Evolutionary conservation across 1,139 yeast species (phyloP), one percentile per base, ranked within the genome.

Genomic region (Meyerozyma sp.): DNA sequence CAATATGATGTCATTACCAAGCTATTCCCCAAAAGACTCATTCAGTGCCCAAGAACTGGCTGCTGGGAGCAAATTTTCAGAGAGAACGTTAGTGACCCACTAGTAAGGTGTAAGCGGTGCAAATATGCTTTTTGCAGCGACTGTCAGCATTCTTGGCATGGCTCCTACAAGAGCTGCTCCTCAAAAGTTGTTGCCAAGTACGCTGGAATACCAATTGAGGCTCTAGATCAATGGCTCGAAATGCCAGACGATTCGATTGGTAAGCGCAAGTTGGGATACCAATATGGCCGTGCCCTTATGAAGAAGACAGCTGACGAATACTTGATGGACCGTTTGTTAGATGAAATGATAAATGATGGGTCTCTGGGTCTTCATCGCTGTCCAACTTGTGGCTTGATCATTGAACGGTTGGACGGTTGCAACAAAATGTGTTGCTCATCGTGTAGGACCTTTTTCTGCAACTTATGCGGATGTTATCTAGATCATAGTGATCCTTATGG

Each of bases 91-190:
- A 75, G 72, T 43, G 80, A 77, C 13, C 62, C 71, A n/a, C 61
- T 83, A 47, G 71, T 81, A 8, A 67, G 75, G 14, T 83, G 91
- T 51, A 63, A 70, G 0, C 51, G 57, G 8, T 83, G 89, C 56
- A 59, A 64, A 11, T 70, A 75, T 53, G 83, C 85, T 2, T 83
- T 81, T 53, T 83, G 90, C 55, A 68, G 70, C 48, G 70, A 69
- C 30, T 83, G 90, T 57, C 61, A 70, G 11, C 81, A 77, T 49
- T 78, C 86, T 2, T 82, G 86, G 83, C 91, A 83, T 59, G 86
- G 87, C 2, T 62, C 73, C 16, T 72, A 66, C 44, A 73, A 75
- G 43, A 53, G 59, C 23, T 81, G 86, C 54, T 67, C 70, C 13
- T 59, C 54, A 36, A 59, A 58, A 8, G 39, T 46, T 1, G 46